Percentiles rank a stretch among this genome's conserved stretches.
Conservation (phyloP, 1,139 yeast species). For the Protomyces arabidopsidicola region DNA sequence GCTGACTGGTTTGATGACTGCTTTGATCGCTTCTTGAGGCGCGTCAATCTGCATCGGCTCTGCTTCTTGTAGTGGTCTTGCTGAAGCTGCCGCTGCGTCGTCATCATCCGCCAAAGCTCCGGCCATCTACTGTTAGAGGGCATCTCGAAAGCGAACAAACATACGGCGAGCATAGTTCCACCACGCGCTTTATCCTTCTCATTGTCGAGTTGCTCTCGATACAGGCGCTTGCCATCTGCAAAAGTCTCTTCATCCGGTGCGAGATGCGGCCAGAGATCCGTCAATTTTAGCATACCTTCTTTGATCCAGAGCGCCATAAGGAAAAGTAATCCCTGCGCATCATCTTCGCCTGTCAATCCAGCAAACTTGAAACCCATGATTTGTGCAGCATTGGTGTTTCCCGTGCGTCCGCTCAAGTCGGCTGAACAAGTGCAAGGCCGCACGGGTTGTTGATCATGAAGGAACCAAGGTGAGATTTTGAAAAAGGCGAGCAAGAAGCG, state of each 20-base stretch:
- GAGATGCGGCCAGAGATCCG: conserved; percentile 56
- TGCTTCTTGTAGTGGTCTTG: not conserved
- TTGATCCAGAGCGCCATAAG: conserved; percentile 57
- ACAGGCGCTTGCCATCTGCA: conserved; percentile 45
- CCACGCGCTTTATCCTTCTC: conserved; percentile 62
- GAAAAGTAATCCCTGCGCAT: conserved; percentile 40
- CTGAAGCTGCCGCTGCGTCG: conserved; percentile 36
- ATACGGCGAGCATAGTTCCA: conserved; percentile 39
- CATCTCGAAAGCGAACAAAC: not conserved
- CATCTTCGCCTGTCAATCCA: conserved; percentile 44
- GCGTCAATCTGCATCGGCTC: conserved; percentile 6
- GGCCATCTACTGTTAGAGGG: conserved; percentile 54
- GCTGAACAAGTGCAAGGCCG: not conserved
- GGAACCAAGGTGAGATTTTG: conserved; percentile 19
- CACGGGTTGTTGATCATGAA: not conserved
- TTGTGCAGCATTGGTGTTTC: conserved; percentile 57
- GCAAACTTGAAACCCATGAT: conserved; percentile 56
- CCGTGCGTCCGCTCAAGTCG: conserved; percentile 43
- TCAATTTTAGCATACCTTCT: conserved; percentile 63
- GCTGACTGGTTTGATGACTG: not conserved
- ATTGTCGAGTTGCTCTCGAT: conserved; percentile 54
- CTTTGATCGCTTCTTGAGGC: not conserved
- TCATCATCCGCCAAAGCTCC: conserved; percentile 75
- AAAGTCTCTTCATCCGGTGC: conserved; percentile 48
- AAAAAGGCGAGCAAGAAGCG: not conserved